Percentiles rank a stretch among this genome's conserved stretches.
phyloP scores from a whole-genome alignment of 495 filamentous ascomycete genomes.

The Hypoxylon cercidicola region DNA sequence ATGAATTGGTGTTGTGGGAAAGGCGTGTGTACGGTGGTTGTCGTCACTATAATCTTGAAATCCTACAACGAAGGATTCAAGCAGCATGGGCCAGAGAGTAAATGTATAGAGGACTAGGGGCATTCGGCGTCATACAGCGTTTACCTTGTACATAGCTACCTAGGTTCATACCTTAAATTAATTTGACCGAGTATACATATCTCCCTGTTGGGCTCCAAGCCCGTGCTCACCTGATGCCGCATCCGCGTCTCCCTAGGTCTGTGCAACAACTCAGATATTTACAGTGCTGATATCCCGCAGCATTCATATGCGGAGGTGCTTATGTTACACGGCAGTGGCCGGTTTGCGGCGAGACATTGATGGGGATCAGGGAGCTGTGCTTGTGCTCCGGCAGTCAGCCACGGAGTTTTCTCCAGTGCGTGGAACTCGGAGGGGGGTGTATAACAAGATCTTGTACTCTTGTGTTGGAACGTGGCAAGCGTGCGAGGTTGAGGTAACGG shows the following conservation, averaged over 20 bases:
- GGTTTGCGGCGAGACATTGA: conserved; percentile 12
- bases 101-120: conserved; percentile 26
- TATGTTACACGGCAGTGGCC: neutral
- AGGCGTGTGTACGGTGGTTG: conserved; percentile 8
- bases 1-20: conserved; percentile 16
- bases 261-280: neutral
- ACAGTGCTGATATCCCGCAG: conserved; percentile 7
- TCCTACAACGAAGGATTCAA: conserved; percentile 29
- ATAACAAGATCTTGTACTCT: conserved; percentile 27
- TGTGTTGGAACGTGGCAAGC: conserved; percentile 11
- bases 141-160: conserved; percentile 32
- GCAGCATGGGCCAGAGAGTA: conserved; percentile 20
- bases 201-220: neutral
- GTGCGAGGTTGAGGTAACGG: neutral
- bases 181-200: conserved; percentile 25
- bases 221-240: neutral
- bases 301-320: neutral
- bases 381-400: conserved; percentile 26
- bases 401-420: conserved; percentile 15
- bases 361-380: neutral
- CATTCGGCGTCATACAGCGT: conserved; percentile 23
- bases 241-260: conserved; percentile 1
- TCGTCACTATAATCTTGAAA: conserved; percentile 8
- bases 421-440: conserved; percentile 5
- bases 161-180: conserved; percentile 26